Conservation (phyloP, 139 green algal genomes). For the Micractinium sp. region DNA sequence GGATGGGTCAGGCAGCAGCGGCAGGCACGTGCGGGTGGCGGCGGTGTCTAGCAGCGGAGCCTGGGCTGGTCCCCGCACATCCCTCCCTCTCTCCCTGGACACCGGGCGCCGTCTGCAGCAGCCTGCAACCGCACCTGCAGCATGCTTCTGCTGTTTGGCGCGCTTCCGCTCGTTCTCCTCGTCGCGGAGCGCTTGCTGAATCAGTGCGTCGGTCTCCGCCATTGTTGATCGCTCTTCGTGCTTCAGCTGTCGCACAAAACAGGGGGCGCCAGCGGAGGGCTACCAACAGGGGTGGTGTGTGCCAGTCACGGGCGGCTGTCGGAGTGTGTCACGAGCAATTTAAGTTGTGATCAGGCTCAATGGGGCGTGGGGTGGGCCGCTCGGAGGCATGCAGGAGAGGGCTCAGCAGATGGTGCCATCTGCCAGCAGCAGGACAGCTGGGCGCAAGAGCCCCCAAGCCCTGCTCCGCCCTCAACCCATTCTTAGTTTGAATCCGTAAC, state of each 20-base stretch:
- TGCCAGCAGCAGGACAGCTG: too few species aligned
- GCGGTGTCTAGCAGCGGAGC: background rate
- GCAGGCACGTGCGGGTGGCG: background rate
- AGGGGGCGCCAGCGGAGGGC: background rate
- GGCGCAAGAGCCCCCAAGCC: too few species aligned
- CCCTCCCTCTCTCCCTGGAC: background rate
- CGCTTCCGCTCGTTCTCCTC: slow-evolving; percentile 48
- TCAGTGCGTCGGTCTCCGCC: slow-evolving; percentile 48
- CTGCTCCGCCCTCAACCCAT: too few species aligned
- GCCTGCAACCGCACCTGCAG: background rate
- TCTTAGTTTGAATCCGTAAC: too few species aligned
- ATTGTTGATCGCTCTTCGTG: background rate
- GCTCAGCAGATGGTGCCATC: too few species aligned
- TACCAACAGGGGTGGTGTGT: background rate
- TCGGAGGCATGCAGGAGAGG: too few species aligned
- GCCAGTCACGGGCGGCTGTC: background rate
- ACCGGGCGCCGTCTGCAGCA: background rate
- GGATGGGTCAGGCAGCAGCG: background rate
- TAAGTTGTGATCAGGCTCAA: background rate
- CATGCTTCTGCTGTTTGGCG: slow-evolving; percentile 34
- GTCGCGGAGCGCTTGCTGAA: slow-evolving; percentile 53
- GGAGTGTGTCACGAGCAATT: background rate
- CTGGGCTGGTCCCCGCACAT: background rate
- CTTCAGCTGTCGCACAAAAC: background rate
- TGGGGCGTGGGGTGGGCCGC: too few species aligned